Evolutionary conservation across 495 filamentous ascomycete species (phyloP).

Genomic region (Diplogelasinospora grovesii): DNA sequence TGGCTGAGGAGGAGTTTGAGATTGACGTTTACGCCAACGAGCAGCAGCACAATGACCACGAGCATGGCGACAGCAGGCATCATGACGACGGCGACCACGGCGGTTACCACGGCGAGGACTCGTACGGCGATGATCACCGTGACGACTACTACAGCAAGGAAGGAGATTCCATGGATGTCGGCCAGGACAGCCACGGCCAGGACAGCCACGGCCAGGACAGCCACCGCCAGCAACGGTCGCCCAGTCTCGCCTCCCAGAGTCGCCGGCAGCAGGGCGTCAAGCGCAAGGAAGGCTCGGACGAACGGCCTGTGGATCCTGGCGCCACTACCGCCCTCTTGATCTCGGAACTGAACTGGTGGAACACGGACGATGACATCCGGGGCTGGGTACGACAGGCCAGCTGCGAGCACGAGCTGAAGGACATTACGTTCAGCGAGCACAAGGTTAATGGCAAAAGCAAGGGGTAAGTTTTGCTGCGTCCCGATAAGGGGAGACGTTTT

Average conservation of each 20-base stretch:
- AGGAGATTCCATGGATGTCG: constrained; percentile 37
- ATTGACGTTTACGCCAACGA: constrained; percentile 94
- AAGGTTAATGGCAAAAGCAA: constrained; percentile 99
- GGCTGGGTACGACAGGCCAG: constrained; percentile 73
- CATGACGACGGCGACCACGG: constrained; percentile 65
- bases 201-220: constrained; percentile 30
- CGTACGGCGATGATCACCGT: too few species aligned
- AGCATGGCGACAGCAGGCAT: constrained; percentile 71
- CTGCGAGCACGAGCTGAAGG: constrained; percentile 78
- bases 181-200: constrained; percentile 33
- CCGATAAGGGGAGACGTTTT: too few species aligned
- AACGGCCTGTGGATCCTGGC: constrained; percentile 69
- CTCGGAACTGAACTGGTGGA: constrained; percentile 93
- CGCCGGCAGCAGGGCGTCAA: constrained; percentile 63
- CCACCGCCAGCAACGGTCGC: constrained; percentile 27
- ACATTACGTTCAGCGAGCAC: constrained; percentile 94
- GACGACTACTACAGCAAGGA: constrained; percentile 34
- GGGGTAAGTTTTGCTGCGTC: too few species aligned
- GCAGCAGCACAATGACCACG: constrained; percentile 59
- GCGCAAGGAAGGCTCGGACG: constrained; percentile 68
- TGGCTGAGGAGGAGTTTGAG: constrained; percentile 87
- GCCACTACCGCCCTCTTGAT: constrained; percentile 79
- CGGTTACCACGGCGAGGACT: constrained; percentile 39
- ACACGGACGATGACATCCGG: constrained; percentile 88
- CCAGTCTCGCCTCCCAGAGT: constrained; percentile 6